phyloP scores from a whole-genome alignment of 2,329 filamentous ascomycete genomes.

The Colletotrichum filicis region DNA sequence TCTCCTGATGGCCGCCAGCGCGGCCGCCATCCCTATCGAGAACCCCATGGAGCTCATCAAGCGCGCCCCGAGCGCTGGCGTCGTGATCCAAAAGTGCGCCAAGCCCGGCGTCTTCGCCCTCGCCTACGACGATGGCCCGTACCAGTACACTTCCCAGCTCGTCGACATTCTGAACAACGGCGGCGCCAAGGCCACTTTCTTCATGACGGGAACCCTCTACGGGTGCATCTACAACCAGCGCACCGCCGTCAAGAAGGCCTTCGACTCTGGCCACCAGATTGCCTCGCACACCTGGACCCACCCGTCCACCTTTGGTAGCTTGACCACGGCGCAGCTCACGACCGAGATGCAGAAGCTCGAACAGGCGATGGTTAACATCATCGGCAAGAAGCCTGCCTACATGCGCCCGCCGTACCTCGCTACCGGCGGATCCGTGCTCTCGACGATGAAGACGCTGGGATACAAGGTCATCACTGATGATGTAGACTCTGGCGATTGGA shows the following conservation, averaged over 20 bases:
- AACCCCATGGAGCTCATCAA: constrained; percentile 54
- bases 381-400: constrained; percentile 59
- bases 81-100: constrained; percentile 57
- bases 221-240: constrained; percentile 62
- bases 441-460: constrained; percentile 56
- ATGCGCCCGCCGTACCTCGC: constrained; percentile 62
- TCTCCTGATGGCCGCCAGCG: constrained; percentile 42
- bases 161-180: constrained; percentile 61
- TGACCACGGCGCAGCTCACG: constrained; percentile 51
- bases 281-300: constrained; percentile 67
- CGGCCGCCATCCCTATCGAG: constrained; percentile 43
- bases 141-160: constrained; percentile 58
- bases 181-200: constrained; percentile 64
- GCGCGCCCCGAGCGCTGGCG: constrained; percentile 51
- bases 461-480: constrained; percentile 72
- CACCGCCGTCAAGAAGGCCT: constrained; percentile 64
- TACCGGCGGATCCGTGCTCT: constrained; percentile 55
- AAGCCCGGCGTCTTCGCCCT: constrained; percentile 58
- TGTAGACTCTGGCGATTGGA: constrained; percentile 71
- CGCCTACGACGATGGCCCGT: constrained; percentile 66
- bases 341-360: constrained; percentile 62
- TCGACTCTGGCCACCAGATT: constrained; percentile 62
- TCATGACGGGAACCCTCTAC: constrained; percentile 62
- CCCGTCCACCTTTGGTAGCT: constrained; percentile 51
- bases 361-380: constrained; percentile 61